phyloP scores from a whole-genome alignment of 176 grass and related monocot species.

The Areca catechu region DNA sequence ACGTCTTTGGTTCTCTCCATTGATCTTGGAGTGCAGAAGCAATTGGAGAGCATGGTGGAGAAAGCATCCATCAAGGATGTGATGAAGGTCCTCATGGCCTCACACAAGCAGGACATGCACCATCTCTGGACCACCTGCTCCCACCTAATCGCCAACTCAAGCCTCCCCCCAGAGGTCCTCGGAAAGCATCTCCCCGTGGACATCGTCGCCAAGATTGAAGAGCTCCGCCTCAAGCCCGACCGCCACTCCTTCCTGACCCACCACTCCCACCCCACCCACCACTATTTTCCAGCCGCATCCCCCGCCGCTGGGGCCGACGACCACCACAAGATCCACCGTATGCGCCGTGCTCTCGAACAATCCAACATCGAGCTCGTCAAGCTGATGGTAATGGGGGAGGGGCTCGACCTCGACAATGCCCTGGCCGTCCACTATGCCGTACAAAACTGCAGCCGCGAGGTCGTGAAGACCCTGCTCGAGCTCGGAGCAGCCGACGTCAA shows the following conservation, averaged over 20 bases:
- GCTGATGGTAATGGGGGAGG: conserved; percentile 99
- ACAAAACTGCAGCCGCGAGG: conserved; percentile 76
- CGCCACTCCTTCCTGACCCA: conserved; percentile 44
- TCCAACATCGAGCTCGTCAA: conserved; percentile 98
- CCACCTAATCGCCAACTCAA: conserved; percentile 66
- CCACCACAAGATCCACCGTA: conserved; percentile 69
- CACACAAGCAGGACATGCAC: conserved; percentile 75
- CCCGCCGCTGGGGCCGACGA: conserved; percentile 8
- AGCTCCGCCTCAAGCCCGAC: conserved; percentile 35
- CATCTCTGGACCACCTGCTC: conserved; percentile 70
- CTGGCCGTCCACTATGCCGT: conserved; percentile 91
- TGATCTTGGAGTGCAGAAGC: conserved; percentile 46
- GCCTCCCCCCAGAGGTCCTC: conserved; percentile 79
- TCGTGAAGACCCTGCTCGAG: conserved; percentile 96
- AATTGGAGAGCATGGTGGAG: conserved; percentile 87
- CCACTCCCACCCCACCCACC: conserved; percentile 21
- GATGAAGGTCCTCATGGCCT: conserved; percentile 90
- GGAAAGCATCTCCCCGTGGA: conserved; percentile 94
- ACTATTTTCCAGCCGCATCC: conserved; percentile 12
- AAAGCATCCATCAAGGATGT: conserved; percentile 89
- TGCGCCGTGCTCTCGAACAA: conserved; percentile 62
- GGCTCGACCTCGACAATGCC: conserved; percentile 86
- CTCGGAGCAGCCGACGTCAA: conserved; percentile 92
- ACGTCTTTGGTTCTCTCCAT: neutral
- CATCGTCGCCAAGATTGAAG: conserved; percentile 44